Evolutionary conservation across 2,329 filamentous ascomycete genomes (phyloP).

Genomic region (Sporothrix curviconia): DNA sequence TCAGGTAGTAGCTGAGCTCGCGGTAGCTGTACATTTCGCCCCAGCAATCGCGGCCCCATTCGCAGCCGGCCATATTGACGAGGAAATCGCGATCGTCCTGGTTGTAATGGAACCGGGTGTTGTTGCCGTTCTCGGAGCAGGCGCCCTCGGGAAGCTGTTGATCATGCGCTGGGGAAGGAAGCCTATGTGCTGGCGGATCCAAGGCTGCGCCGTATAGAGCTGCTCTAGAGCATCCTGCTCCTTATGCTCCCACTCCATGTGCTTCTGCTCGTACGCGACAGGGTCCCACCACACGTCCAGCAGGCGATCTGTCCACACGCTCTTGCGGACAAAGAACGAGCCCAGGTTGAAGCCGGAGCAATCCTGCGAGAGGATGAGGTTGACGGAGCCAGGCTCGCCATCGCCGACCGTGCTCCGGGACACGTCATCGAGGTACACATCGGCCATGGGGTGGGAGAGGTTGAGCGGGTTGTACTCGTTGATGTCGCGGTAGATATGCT

Average conservation of each 20-base stretch:
- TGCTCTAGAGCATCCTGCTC: slow-evolving; percentile 94
- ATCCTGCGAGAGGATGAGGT: slow-evolving; percentile 85
- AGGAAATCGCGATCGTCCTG: slow-evolving; percentile 82
- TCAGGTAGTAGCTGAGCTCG: slow-evolving; percentile 82
- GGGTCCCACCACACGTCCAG: slow-evolving; percentile 99
- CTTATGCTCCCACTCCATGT: slow-evolving; percentile 99
- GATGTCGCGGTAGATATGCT: slow-evolving; percentile 85
- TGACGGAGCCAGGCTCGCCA: slow-evolving; percentile 68
- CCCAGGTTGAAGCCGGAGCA: slow-evolving; percentile 95
- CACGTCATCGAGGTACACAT: slow-evolving; percentile 67
- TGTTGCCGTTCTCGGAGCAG: slow-evolving; percentile 69
- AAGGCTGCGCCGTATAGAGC: slow-evolving; percentile 84
- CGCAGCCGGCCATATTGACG: slow-evolving; percentile 97
- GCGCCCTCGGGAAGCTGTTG: slow-evolving; percentile 87
- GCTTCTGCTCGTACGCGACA: slow-evolving; percentile 93
- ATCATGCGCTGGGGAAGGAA: slow-evolving; percentile 89
- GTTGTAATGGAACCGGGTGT: slow-evolving; percentile 78
- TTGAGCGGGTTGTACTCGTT: slow-evolving; percentile 94
- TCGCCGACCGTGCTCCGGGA: slow-evolving; percentile 71
- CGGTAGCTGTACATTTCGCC: slow-evolving; percentile 95
- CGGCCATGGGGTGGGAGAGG: slow-evolving; percentile 73
- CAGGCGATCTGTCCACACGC: slow-evolving; percentile 81
- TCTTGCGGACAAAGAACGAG: slow-evolving; percentile 84
- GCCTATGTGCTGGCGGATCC: slow-evolving; percentile 80
- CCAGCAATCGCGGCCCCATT: slow-evolving; percentile 97